These are phyloP conservation scores for Zoysia japonica DNA, from an alignment of 176 grass and related monocot genomes.

Conservation along the genomic window DNA sequence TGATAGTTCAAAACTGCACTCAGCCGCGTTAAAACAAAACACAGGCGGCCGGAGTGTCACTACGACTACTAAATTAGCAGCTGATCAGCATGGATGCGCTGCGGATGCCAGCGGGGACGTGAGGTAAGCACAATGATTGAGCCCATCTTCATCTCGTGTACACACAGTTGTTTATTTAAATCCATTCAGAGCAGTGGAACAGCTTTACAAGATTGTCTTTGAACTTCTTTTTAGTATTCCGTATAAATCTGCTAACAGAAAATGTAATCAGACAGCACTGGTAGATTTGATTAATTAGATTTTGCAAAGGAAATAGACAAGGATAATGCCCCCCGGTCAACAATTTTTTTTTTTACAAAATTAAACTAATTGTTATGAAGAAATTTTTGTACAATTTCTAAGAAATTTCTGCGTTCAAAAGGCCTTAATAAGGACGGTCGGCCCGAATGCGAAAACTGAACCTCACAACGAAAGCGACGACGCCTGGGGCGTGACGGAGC, in stretches of 20 bases:
- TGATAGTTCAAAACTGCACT: neutral
- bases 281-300: neutral
- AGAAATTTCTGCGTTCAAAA: too few relatives aligned
- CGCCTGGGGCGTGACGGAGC: neutral
- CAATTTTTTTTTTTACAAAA: too few relatives aligned
- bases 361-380: too few relatives aligned
- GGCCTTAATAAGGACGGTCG: neutral
- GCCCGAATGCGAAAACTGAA: neutral
- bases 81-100: neutral
- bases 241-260: neutral
- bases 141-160: neutral
- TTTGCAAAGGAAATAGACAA: too few relatives aligned
- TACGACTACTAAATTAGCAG: neutral
- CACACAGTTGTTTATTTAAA: neutral
- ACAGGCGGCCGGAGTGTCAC: neutral
- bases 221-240: neutral
- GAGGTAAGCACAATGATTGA: slow-evolving; percentile 14
- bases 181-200: neutral
- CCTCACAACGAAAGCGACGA: slow-evolving; percentile 16
- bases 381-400: too few relatives aligned
- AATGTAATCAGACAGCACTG: neutral
- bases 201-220: neutral
- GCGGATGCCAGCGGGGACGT: neutral
- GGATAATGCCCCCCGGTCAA: too few relatives aligned
- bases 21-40: neutral